Percentiles rank a stretch among this genome's conserved stretches.
Evolutionary conservation across 164 flowering plant species (phyloP).

Genomic region (Umbellularia californica): DNA sequence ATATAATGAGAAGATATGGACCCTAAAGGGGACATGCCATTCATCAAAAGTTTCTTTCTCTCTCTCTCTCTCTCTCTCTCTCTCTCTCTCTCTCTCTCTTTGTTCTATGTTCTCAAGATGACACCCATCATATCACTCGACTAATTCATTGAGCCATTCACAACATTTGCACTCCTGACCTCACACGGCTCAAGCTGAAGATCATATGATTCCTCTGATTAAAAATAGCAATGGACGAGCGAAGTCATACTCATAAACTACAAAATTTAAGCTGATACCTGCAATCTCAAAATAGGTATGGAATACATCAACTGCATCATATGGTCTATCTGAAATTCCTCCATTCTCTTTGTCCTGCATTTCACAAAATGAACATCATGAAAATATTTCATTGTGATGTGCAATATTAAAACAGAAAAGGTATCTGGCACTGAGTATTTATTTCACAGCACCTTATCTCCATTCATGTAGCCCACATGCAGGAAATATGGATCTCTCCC

Average conservation of each 20-base stretch:
- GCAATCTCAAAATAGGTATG: conserved; percentile 95
- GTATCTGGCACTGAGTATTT: not conserved
- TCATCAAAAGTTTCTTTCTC: too few species aligned
- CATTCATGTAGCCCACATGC: too few species aligned
- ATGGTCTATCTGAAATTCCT: conserved; percentile 93
- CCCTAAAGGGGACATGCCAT: too few species aligned
- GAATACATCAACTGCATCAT: conserved; percentile 92
- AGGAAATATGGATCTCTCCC: too few species aligned
- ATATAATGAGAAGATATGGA: too few species aligned
- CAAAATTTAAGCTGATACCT: conserved; percentile 32
- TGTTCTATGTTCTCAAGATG: too few species aligned
- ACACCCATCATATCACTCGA: not conserved
- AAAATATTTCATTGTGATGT: not conserved
- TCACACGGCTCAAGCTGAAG: too few species aligned
- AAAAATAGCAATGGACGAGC: too few species aligned
- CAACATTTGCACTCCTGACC: not conserved
- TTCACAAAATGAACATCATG: not conserved
- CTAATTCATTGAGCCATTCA: not conserved
- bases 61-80: too few species aligned
- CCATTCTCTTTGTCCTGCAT: conserved; percentile 83
- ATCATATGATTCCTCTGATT: too few species aligned
- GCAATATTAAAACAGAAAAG: not conserved
- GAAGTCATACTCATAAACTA: not conserved
- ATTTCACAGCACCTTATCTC: too few species aligned
- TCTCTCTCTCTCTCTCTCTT: too few species aligned